Percentiles rank a stretch among this genome's conserved stretches.
Evolutionary conservation across 2,329 filamentous ascomycete species (phyloP).

Genomic region (Fusarium napiforme): DNA sequence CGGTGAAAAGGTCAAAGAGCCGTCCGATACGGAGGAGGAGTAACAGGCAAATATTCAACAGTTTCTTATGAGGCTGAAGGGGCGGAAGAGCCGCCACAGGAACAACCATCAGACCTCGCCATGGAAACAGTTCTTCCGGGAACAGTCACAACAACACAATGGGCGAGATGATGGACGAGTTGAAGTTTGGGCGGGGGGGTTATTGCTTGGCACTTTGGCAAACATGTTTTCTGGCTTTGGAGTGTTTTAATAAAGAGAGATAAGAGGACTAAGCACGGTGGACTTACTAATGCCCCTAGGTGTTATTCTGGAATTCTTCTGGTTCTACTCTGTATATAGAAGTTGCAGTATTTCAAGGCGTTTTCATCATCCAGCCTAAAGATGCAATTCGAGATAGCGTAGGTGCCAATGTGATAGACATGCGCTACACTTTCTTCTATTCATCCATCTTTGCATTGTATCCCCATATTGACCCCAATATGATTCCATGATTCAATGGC

Average conservation of each 20-base stretch:
- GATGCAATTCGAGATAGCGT: background rate
- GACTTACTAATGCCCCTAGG: background rate
- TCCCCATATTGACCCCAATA: background rate
- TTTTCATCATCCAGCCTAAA: background rate
- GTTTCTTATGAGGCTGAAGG: background rate
- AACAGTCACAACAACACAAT: background rate
- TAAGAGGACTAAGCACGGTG: background rate
- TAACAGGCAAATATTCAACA: background rate
- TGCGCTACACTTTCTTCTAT: background rate
- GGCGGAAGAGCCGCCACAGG: background rate
- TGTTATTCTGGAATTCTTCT: background rate
- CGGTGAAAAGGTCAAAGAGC: background rate
- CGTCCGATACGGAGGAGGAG: background rate
- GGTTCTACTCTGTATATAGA: background rate
- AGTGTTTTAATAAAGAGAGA: background rate
- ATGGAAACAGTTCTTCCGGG: background rate
- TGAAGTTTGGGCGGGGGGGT: background rate
- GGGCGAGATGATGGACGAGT: background rate
- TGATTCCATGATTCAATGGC: background rate
- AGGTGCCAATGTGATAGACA: background rate
- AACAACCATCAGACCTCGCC: background rate
- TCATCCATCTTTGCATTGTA: background rate
- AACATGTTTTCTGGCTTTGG: too few relatives aligned
- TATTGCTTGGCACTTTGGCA: background rate
- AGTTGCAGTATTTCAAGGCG: background rate